A percentile compares a stretch with the other conserved stretches of the same genome.
Conservation (phyloP, 768 basidiomycete species). For the Macrolepiota fuliginosa region DNA sequence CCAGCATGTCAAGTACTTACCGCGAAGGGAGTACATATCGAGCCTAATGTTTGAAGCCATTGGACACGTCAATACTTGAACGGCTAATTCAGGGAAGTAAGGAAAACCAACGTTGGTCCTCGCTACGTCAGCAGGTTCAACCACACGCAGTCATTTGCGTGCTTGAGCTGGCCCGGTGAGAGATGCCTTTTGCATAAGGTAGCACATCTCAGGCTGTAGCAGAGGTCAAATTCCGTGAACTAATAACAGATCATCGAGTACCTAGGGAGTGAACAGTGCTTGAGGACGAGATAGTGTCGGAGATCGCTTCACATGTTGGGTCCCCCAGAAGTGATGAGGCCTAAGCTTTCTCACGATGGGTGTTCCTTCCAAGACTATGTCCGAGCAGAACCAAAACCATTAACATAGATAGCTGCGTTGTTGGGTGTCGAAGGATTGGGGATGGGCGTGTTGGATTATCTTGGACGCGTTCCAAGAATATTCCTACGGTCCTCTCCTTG, state of each 20-base stretch:
- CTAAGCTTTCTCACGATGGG: not conserved
- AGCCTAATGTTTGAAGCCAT: conserved; percentile 45
- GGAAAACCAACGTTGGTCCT: conserved; percentile 40
- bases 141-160: conserved; percentile 46
- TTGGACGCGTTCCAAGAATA: no score
- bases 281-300: conserved; percentile 34
- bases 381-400: not conserved
- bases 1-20: conserved; percentile 28
- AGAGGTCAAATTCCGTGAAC: no score
- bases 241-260: conserved; percentile 14
- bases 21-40: conserved; percentile 46
- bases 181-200: conserved; percentile 39
- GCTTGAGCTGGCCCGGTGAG: conserved; percentile 52
- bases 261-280: conserved; percentile 46
- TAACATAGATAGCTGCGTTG: not conserved
- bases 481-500: no score
- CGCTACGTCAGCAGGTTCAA: conserved; percentile 42
- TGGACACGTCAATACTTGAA: not conserved
- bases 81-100: not conserved
- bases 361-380: not conserved
- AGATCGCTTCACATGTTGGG: conserved; percentile 36
- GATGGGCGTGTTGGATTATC: no score
- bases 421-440: no score
- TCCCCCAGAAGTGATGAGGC: conserved; percentile 5
- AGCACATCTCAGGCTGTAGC: conserved; percentile 17